Evolutionary conservation across 805 yeast species (phyloP).

Genomic region (Wickerhamiella azymoides): DNA sequence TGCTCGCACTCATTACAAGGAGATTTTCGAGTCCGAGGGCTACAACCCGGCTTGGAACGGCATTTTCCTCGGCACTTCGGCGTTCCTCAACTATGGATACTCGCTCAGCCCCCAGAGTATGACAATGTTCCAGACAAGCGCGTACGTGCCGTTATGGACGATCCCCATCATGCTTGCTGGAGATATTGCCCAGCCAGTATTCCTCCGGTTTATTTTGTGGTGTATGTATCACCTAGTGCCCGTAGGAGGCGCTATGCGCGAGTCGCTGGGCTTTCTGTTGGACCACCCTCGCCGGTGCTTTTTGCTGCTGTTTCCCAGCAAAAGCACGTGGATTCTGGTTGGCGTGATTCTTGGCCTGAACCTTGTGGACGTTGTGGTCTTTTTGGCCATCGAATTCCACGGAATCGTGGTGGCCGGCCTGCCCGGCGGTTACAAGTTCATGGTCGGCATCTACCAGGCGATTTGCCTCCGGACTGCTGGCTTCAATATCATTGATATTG

Average conservation of each 20-base stretch:
- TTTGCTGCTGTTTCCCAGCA: conserved; percentile 78
- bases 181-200: conserved; percentile 85
- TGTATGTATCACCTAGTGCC: conserved; percentile 50
- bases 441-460: conserved; percentile 83
- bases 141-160: conserved; percentile 49
- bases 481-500: conserved; percentile 54
- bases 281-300: conserved; percentile 98
- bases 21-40: conserved; percentile 37
- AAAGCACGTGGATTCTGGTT: conserved; percentile 75
- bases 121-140: conserved; percentile 47
- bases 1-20: conserved; percentile 15
- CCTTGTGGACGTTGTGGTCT: conserved; percentile 63
- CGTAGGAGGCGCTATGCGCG: conserved; percentile 35
- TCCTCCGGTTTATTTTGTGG: conserved; percentile 77
- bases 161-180: conserved; percentile 75
- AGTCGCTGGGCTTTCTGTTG: conserved; percentile 69
- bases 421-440: conserved; percentile 51
- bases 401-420: conserved; percentile 34
- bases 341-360: conserved; percentile 60
- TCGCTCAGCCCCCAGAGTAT: conserved; percentile 75
- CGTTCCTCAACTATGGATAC: conserved; percentile 76
- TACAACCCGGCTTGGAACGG: conserved; percentile 87
- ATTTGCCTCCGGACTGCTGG: conserved; percentile 93
- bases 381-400: conserved; percentile 57
- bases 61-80: conserved; percentile 62